Base-by-base conservation (phyloP, 1,284 basidiomycete species). In the Boletus sp. region DNA sequence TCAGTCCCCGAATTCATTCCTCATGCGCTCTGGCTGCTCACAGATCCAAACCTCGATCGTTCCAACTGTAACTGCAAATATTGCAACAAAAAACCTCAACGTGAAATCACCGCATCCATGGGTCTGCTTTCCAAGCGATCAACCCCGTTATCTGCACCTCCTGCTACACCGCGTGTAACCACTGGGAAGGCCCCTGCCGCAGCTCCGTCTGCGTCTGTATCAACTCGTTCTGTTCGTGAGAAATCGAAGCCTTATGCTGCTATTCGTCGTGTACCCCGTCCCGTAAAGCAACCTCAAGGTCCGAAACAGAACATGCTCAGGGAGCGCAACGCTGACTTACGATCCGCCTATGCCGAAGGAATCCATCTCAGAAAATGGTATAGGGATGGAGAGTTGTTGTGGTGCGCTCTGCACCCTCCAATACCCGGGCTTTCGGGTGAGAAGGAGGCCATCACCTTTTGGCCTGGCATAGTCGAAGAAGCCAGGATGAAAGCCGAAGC, bases 1-100 rank as follows among this genome's bases (percentile, higher is more conserved):
- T 91, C 88, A 4, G 72, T 81, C 9, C 82, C 84, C 46, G 89
- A 92, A 60, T 88, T 91, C 60, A 76, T 84, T 36, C 87, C 87
- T 4, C 89, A 92, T 60, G 85, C 86, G 2, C 69, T 80, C 50
- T 92, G 89, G 89, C 75, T 92, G 2, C 73, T 84, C 64, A 70
- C 71, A 4, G 80, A 87, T 52, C 61, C 70, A 0, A 73, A 70
- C 2, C 58, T 74, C 53, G 66, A 77, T 55, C 66, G 70, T 19
- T 54, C 63, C 0, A 76, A 75, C 30, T 92, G 89, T 59, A 65
- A 69, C 22, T 92, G 89, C 72, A 90, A 90, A 62, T 91, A 91
- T 62, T 91, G 88, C 63, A 69, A 77, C 33, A 82, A 80, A 55
- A 77, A 77, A 54, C 69, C 79, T 0, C 88, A 92, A 64, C 74